Base-by-base conservation (phyloP, 768 basidiomycete genomes). In the Mycena venus region DNA sequence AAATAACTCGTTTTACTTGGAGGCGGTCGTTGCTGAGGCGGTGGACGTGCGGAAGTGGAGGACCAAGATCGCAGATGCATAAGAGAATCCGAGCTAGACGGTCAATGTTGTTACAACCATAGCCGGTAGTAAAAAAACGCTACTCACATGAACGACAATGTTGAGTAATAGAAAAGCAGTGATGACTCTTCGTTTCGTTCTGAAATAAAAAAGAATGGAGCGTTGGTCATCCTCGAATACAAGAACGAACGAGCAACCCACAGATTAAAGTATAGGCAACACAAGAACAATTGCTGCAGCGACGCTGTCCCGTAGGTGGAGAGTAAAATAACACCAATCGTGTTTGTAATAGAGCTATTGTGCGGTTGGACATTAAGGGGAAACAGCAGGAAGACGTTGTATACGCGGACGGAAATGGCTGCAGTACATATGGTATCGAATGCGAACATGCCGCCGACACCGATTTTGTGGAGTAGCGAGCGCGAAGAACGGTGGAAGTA, bases 401-500 rank as follows among this genome's bases (percentile, higher is more conserved):
- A 65, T 49, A 32, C 44, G 32, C 49, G 32, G 34, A 47, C 36
- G 34, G 38, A 40, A 47, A 68, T 68, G 23, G 66, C 47, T 31
- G 53, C 29, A 49, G 66, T 68, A 31, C 66, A 68, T 55, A 56
- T 56, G 32, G 34, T 53, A 31, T 68, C 66, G n/a, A 56, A 68
- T 36, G 53, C 36, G 51, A 68, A 3, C 49, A 68, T 49, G 49
- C 14, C 21, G 49, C 51, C 53, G 32, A 56, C 47, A 1, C 47
- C 66, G 66, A 36, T 11, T 56, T 68, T 68, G 66, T 68, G 66
- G 49, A 40, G 36, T 36, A 49, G 53, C 66, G 66, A 47, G 9
- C 32, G 66, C 5, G 49, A 53, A 32, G 66, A 40, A 32, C 32
- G 66, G n/a, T 29, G 32, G 49, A 68, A 23, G 66, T 68, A 68